Evolutionary conservation across 2,329 filamentous ascomycete species (phyloP), one percentile per base, ranked within the genome.

Genomic region (Aspergillus arachidicola): DNA sequence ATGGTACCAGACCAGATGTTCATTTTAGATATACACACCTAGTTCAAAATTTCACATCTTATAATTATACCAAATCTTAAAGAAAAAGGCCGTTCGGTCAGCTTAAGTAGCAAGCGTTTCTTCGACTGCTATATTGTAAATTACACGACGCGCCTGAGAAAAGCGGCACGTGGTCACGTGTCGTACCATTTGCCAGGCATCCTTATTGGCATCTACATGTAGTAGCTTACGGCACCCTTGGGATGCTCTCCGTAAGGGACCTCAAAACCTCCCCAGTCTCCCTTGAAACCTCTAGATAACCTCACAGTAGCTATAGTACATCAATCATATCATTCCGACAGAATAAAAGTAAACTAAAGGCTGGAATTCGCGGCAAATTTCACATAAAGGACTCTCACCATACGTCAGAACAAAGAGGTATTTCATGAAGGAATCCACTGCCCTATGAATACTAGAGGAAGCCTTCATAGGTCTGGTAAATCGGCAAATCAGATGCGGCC

Each of bases 1-100:
- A 79, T 73, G n/a, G 70, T 63, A 21, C 77, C 77, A 38, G 76
- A 73, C 77, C 77, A 79, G 58, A 78, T 61, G 63, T 77, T 74
- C 77, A 79, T 79, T 43, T 68, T 73, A 30, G 57, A 38, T 57
- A 46, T 34, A n/a, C 54, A 56, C 41, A 48, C 55, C 26, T 38
- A 61, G n/a, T 46, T 26, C 38, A 26, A 21, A 51, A 41, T 53
- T 46, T 46, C 54, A 34, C 38, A 57, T 34, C 46, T 66, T 65
- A 68, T 66, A 62, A 62, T 55, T 67, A 61, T 60, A 64, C 59
- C 4, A 45, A 28, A 30, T 6, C 57, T 23, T 59, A 56, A 57
- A 59, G 38, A 11, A 54, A 51, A 32, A 54, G 26, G 36, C 21
- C 23, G 11, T 34, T 61, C 34, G 41, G 53, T 32, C 54, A 45